A percentile compares a stretch with the other conserved stretches of the same genome.
Evolutionary conservation across 805 yeast species (phyloP).

Genomic region (Debaryomyces castellii): DNA sequence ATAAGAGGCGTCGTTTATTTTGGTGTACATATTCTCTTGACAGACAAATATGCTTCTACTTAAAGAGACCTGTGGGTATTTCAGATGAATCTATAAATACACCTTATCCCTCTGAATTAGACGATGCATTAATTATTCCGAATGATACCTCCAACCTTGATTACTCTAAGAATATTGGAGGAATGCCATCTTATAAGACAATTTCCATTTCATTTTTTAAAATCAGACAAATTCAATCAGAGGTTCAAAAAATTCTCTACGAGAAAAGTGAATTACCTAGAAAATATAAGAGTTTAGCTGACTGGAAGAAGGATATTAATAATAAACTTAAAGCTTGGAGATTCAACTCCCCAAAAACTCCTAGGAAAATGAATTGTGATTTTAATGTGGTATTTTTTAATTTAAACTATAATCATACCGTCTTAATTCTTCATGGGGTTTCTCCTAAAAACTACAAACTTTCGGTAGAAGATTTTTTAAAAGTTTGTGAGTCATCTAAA

Average conservation of each 20-base stretch:
- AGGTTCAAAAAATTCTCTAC: constrained; percentile 69
- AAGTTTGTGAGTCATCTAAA: constrained; percentile 62
- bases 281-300: constrained; percentile 46
- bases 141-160: constrained; percentile 31
- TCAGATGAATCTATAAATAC: constrained; percentile 78
- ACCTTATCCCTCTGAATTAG: constrained; percentile 69
- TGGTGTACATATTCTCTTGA: constrained; percentile 91
- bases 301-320: constrained; percentile 63
- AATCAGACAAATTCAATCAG: constrained; percentile 74
- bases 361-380: constrained; percentile 65
- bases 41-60: constrained; percentile 79
- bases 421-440: constrained; percentile 70
- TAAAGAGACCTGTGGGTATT: constrained; percentile 86
- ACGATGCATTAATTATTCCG: constrained; percentile 61
- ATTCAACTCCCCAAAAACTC: constrained; percentile 51
- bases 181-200: constrained; percentile 60
- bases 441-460: constrained; percentile 67
- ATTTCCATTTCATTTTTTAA: constrained; percentile 67
- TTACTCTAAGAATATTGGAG: constrained; percentile 36
- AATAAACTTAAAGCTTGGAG: constrained; percentile 64
- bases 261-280: constrained; percentile 74
- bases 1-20: constrained; percentile 71
- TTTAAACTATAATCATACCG: constrained; percentile 75
- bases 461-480: constrained; percentile 50
- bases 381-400: constrained; percentile 70